Base-by-base conservation (phyloP, 805 yeast species). In the Brettanomyces anomalus region DNA sequence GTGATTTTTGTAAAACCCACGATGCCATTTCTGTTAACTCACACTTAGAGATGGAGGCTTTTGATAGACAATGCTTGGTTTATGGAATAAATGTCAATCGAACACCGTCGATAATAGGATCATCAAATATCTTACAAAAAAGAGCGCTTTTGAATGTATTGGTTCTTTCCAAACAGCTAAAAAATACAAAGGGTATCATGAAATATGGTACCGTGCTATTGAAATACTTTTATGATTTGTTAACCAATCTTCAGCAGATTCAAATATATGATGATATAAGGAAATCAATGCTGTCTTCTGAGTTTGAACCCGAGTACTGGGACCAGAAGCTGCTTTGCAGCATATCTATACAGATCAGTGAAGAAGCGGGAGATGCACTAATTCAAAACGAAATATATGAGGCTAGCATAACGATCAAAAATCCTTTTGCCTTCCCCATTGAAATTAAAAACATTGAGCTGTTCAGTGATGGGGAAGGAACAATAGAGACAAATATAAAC, bases 341-440 rank as follows among this genome's bases (percentile, higher is more conserved):
- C 36, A 46, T 59, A 24, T 24, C 10, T 11, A 24, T 24, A 7
- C 10, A 7, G 10, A 24, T 11, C 1, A 24, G 28, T 11, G 28
- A 24, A 11, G 28, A 24, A 24, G 10, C 28, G 10, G 10, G 28
- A 2, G 28, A 11, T 7, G 28, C 28, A 24, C 10, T 24, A 11
- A 3, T 24, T 11, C 75, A 74, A 49, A 84, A 79, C 30, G 95
- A 87, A 42, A 66, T 73, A 4, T 72, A 76, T 11, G 82, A 77
- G 44, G 65, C 84, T 15, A 56, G 65, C 5, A 63, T 85, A 2
- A 63, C 67, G 3, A 53, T 89, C 7, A 88, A 83, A 54, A 90
- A 90, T 56, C 95, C 96, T 7, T 86, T 77, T 62, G 74, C 75
- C 5, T 86, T 85, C 58, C 86, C 81, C 35, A 64, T 89, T 13